Evolutionary conservation across 2,329 filamentous ascomycete species (phyloP).

Genomic region (Colletotrichum lindemuthianum): DNA sequence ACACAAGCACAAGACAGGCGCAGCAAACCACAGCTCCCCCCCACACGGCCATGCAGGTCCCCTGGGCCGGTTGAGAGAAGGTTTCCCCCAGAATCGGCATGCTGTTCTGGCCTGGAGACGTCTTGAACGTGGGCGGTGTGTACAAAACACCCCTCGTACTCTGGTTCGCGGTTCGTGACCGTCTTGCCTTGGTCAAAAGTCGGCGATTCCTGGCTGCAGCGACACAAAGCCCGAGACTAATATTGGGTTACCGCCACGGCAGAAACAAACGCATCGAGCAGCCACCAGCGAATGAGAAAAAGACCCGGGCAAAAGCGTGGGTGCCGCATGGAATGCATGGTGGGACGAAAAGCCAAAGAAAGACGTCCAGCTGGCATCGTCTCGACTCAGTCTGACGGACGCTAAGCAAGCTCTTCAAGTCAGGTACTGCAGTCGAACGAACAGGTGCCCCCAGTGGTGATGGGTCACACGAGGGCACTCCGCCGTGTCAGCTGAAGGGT

Average conservation of each 20-base stretch:
- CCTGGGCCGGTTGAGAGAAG: constrained; percentile 16
- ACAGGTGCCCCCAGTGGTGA: not conserved
- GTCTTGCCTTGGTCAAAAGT: not conserved
- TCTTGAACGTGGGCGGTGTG: not conserved
- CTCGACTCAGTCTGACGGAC: not conserved
- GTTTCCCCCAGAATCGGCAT: constrained; percentile 7
- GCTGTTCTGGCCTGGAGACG: constrained; percentile 13
- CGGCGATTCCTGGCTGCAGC: constrained; percentile 2
- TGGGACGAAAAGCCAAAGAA: constrained; percentile 16
- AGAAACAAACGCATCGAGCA: too few relatives aligned
- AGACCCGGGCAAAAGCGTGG: constrained; percentile 3
- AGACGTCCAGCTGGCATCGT: constrained; percentile 20
- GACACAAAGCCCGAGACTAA: not conserved
- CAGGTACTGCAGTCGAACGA: constrained; percentile 5
- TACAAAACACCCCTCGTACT: not conserved
- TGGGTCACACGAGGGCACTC: constrained; percentile 14
- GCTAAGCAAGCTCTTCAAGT: constrained; percentile 1
- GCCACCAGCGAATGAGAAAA: not conserved
- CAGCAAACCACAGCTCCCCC: constrained; percentile 19
- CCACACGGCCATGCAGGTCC: constrained; percentile 23
- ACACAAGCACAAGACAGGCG: constrained; percentile 17
- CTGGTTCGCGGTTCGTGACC: not conserved
- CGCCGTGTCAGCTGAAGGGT: constrained; percentile 11
- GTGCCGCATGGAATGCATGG: not conserved
- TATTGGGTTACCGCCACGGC: not conserved